Evolutionary conservation across 2,329 filamentous ascomycete genomes (phyloP).

Genomic region (Clonostachys rhizophaga): DNA sequence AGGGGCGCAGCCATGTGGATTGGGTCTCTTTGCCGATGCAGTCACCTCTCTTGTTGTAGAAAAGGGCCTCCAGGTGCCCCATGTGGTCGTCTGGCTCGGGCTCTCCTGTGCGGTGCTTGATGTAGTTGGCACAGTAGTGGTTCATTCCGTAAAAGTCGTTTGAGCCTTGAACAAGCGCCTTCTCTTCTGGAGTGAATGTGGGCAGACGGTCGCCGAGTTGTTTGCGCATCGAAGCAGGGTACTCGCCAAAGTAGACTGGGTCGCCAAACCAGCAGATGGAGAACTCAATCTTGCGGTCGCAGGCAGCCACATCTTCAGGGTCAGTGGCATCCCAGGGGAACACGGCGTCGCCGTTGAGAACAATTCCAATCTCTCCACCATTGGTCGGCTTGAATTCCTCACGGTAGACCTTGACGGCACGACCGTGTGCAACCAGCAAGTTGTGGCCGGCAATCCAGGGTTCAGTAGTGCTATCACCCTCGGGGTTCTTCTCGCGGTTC

Average conservation of each 20-base stretch:
- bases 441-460: constrained; percentile 82
- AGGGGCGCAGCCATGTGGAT: constrained; percentile 74
- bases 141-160: constrained; percentile 97
- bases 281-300: constrained; percentile 80
- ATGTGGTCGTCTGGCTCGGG: constrained; percentile 63
- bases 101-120: constrained; percentile 63
- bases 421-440: constrained; percentile 72
- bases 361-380: constrained; percentile 80
- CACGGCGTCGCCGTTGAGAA: constrained; percentile 77
- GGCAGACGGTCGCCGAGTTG: constrained; percentile 78
- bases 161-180: constrained; percentile 71
- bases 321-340: constrained; percentile 81
- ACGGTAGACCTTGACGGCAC: constrained; percentile 77
- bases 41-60: constrained; percentile 67
- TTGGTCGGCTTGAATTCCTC: constrained; percentile 72
- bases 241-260: constrained; percentile 79
- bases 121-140: constrained; percentile 86
- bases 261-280: constrained; percentile 86
- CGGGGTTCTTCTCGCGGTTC: constrained; percentile 64
- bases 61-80: constrained; percentile 71
- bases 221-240: constrained; percentile 77
- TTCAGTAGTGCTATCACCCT: constrained; percentile 72
- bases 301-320: constrained; percentile 69
- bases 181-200: constrained; percentile 67
- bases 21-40: constrained; percentile 79